Evolutionary conservation across 75 land plant genomes (phyloP).

Genomic region (Selaginella moellendorffii): DNA sequence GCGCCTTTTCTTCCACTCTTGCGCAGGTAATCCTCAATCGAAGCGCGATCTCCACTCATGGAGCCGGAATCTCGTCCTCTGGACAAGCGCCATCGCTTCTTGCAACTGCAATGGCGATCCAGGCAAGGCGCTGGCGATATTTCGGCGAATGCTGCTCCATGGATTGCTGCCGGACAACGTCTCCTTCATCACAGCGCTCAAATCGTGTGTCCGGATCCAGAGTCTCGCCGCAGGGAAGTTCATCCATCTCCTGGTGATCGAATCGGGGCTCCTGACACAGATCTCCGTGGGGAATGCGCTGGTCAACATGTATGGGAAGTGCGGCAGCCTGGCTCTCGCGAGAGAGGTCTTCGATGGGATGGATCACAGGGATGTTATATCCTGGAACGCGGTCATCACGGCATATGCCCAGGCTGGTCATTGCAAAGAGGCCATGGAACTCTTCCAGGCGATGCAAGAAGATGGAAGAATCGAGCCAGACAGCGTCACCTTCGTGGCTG

Average conservation of each 20-base stretch:
- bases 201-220: slow-evolving; percentile 18
- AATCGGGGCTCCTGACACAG: slow-evolving; percentile 7
- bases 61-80: no score
- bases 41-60: no score
- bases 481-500: slow-evolving; percentile 11
- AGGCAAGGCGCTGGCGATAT: no score
- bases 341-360: slow-evolving; percentile 13
- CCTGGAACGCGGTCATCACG: slow-evolving; percentile 26
- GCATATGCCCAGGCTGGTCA: slow-evolving; percentile 14
- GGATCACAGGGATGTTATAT: slow-evolving; percentile 15
- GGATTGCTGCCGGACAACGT: slow-evolving; percentile 24
- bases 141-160: no score
- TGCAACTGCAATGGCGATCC: no score
- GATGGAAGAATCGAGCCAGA: slow-evolving; percentile 6
- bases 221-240: slow-evolving; percentile 24
- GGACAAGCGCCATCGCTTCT: no score
- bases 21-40: no score
- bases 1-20: no score
- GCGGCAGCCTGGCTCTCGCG: slow-evolving; percentile 27
- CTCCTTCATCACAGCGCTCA: slow-evolving; percentile 21
- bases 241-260: slow-evolving; percentile 24
- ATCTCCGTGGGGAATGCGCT: slow-evolving; percentile 27
- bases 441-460: slow-evolving; percentile 7
- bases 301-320: slow-evolving; percentile 33
- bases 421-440: not conserved